A percentile compares a stretch with the other conserved stretches of the same genome.
These are phyloP conservation scores for Camellia oleifera DNA, from an alignment of 179 eudicot species.

Conservation along the genomic window DNA sequence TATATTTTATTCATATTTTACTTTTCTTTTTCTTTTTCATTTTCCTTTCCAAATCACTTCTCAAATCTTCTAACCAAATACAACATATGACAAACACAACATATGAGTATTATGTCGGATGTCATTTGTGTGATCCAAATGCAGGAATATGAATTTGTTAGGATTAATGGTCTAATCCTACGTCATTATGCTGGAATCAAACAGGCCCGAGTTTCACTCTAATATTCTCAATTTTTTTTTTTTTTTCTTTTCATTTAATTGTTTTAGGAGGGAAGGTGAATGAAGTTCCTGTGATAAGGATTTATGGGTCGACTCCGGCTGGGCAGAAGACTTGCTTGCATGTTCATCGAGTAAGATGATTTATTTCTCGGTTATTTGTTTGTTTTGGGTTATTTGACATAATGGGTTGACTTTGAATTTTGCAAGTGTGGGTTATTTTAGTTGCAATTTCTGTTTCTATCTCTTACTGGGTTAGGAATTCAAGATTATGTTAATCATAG, in stretches of 20 bases:
- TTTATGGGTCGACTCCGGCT: slow-evolving; percentile 84
- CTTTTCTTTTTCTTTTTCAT: no score
- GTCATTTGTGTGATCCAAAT: no score
- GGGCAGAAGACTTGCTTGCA: slow-evolving; percentile 95
- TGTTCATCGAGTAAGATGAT: slow-evolving; percentile 68
- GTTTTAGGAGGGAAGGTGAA: slow-evolving; percentile 72
- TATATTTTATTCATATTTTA: no score
- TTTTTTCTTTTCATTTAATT: not conserved
- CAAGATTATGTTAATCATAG: not conserved
- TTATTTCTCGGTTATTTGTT: not conserved
- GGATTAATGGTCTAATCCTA: no score
- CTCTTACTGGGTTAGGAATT: not conserved
- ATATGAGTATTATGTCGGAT: no score
- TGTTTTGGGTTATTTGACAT: not conserved
- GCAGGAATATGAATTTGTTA: no score
- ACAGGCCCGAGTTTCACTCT: not conserved
- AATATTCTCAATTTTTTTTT: not conserved
- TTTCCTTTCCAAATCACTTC: no score
- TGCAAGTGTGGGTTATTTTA: not conserved
- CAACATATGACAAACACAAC: no score
- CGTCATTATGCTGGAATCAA: no score
- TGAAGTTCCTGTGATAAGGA: slow-evolving; percentile 91
- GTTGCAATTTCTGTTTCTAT: not conserved
- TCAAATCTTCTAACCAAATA: no score
- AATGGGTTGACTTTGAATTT: not conserved